These are phyloP conservation scores for Sugiyamaella castrensis DNA, from an alignment of 1,139 yeast species.

Conservation along the genomic window DNA sequence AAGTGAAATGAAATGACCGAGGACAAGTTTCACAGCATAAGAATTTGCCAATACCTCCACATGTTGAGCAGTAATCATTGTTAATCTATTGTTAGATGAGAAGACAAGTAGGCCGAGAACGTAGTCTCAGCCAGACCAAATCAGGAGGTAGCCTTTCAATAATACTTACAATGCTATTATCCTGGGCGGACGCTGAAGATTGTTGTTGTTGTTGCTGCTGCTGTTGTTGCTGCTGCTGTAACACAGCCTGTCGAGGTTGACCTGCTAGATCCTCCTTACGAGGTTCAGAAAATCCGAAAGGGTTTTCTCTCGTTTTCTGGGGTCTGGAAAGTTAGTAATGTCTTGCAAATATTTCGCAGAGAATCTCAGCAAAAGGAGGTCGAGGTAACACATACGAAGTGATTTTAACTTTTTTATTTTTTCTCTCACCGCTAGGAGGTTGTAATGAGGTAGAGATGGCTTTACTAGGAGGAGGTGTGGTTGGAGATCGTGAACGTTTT, in stretches of 20 bases:
- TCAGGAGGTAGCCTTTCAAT: background rate
- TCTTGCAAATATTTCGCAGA: no score
- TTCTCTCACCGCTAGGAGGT: conserved; percentile 7
- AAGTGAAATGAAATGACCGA: conserved; percentile 82
- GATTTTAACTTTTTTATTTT: conserved; percentile 28
- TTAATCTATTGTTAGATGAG: conserved; percentile 43
- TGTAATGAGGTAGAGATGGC: background rate
- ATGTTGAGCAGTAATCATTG: conserved; percentile 84
- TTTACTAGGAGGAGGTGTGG: conserved; percentile 6
- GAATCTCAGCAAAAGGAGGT: no score
- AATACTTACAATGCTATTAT: conserved; percentile 9
- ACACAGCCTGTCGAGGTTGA: conserved; percentile 20
- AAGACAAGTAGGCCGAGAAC: background rate
- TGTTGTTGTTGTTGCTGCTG: conserved; percentile 6
- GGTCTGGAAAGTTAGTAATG: conserved; percentile 16
- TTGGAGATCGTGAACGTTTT: conserved; percentile 6
- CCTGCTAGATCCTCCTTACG: conserved; percentile 13
- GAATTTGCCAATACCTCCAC: conserved; percentile 85
- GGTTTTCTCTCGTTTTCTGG: conserved; percentile 19
- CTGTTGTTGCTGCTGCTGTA: conserved; percentile 12
- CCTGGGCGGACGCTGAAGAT: background rate
- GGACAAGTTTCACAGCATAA: conserved; percentile 95
- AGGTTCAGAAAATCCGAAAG: conserved; percentile 19
- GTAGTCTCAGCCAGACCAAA: background rate
- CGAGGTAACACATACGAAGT: conserved; percentile 9